These are phyloP conservation scores for Curvularia spicifera DNA, from an alignment of 2,329 filamentous ascomycete genomes.

Conservation along the genomic window DNA sequence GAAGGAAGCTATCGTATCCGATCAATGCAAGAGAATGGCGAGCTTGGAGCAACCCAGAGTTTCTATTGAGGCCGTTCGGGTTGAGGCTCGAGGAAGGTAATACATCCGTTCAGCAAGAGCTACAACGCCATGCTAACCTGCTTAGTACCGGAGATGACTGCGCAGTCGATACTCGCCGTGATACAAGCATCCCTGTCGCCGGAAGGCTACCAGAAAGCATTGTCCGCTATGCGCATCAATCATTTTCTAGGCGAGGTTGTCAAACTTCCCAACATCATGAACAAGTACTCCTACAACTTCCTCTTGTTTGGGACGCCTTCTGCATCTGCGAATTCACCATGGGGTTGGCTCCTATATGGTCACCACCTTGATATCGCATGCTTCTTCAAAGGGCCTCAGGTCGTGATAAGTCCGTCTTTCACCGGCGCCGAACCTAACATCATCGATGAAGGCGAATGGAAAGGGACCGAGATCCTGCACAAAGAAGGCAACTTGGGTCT, in stretches of 20 bases:
- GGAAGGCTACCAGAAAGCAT: constrained; percentile 73
- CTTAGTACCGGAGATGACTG: constrained; percentile 38
- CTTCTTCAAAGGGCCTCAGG: constrained; percentile 69
- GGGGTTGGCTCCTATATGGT: constrained; percentile 78
- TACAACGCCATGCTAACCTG: constrained; percentile 10
- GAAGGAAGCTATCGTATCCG: constrained; percentile 60
- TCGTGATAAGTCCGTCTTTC: constrained; percentile 76
- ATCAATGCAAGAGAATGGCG: constrained; percentile 76
- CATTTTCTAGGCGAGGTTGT: constrained; percentile 75
- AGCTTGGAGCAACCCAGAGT: constrained; percentile 75
- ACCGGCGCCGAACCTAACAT: constrained; percentile 80
- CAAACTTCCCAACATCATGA: constrained; percentile 67
- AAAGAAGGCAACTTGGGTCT: constrained; percentile 69
- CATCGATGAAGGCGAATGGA: constrained; percentile 69
- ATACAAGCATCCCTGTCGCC: constrained; percentile 67
- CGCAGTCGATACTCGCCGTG: constrained; percentile 60
- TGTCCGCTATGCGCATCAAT: constrained; percentile 75
- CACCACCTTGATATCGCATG: constrained; percentile 78
- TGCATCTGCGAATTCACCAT: constrained; percentile 58
- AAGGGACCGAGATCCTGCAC: constrained; percentile 70
- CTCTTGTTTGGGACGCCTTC: constrained; percentile 71
- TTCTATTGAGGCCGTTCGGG: constrained; percentile 71
- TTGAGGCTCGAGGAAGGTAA: constrained; percentile 69
- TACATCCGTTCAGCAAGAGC: not conserved
- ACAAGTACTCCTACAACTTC: constrained; percentile 79